Evolutionary conservation across 306 rosid species (phyloP), one percentile per base, ranked within the genome.

Genomic region (Astragalus membranaceus): DNA sequence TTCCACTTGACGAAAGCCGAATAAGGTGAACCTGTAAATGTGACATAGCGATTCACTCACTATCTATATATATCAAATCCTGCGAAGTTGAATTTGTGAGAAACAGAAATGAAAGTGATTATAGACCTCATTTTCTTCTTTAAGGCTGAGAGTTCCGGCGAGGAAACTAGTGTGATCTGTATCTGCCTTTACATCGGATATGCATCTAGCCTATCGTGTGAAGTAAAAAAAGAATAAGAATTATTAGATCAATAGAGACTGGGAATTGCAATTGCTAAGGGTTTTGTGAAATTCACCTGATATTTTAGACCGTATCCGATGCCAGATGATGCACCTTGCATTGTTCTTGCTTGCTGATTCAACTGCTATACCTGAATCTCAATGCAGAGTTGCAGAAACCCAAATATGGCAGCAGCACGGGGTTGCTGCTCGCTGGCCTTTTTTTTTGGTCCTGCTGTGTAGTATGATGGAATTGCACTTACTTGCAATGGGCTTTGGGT

Each of bases 291-390:
- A 14, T 77, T n/a, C 12, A 78, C 97, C 96, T 94, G 97, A 83
- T 94, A 94, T 81, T 94, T 92, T 14, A 92, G 82, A 69, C 98
- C 99, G 81, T 94, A 91, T 52, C 99, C 99, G 67, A 95, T 76
- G 79, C 99, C 99, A 33, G 99, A 87, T 20, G 93, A 85, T 66
- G 89, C 96, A 79, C 88, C 97, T 87, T 94, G 98, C 98, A 95
- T 94, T 80, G 88, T 50, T 52, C 42, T 57, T 51, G 56, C 8
- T 73, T 59, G 33, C 73, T 65, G 58, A 68, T 79, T 76, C 78
- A 39, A 9, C 63, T 41, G 6, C 50, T 54, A 8, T 8, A 8
- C 8, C 26, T 5, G 14, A 63, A 48, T 50, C 33, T 50, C 33
- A 26, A 50, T 32, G 32, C 10, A 52, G 57, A 68, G 13, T 60